Evolutionary conservation across 345 rosid species (phyloP).

Genomic region (Trapa incisa): DNA sequence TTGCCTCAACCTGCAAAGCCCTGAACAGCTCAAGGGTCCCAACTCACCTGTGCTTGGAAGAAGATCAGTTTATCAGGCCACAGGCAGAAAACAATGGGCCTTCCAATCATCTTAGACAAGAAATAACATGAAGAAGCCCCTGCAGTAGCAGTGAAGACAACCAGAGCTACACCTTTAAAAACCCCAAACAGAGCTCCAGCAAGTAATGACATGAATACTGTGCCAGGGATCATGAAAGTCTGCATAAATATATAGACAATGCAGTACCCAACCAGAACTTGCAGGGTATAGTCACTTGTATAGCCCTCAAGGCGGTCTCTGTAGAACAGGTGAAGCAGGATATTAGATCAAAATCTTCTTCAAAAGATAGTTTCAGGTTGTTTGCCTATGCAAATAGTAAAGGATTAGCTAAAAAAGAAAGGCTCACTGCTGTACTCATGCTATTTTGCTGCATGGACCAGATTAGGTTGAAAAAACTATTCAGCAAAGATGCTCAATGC

Average conservation of each 20-base stretch:
- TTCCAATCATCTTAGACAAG: slow-evolving; percentile 72
- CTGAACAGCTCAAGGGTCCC: not conserved
- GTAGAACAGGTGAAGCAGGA: slow-evolving; percentile 10
- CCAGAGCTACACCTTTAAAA: slow-evolving; percentile 71
- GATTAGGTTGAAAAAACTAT: not conserved
- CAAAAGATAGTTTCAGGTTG: too few relatives aligned
- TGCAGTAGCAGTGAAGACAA: slow-evolving; percentile 77
- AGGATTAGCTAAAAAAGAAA: not conserved
- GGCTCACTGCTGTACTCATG: not conserved
- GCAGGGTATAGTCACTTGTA: slow-evolving; percentile 76
- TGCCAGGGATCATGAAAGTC: slow-evolving; percentile 92
- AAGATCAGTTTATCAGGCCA: slow-evolving; percentile 88
- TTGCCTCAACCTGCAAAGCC: not conserved
- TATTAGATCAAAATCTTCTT: not conserved
- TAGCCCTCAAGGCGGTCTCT: slow-evolving; percentile 82
- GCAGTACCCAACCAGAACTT: slow-evolving; percentile 75
- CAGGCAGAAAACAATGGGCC: slow-evolving; percentile 62
- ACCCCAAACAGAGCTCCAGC: slow-evolving; percentile 93
- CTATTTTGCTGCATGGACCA: not conserved
- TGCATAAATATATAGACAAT: slow-evolving; percentile 81
- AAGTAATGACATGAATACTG: slow-evolving; percentile 86
- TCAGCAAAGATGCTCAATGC: not conserved
- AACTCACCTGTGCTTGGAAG: slow-evolving; percentile 70
- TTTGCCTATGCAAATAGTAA: not conserved
- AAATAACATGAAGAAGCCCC: slow-evolving; percentile 95